Base-by-base conservation (phyloP, 2,329 filamentous ascomycete genomes). In the Phyllosticta citrichinensis region DNA sequence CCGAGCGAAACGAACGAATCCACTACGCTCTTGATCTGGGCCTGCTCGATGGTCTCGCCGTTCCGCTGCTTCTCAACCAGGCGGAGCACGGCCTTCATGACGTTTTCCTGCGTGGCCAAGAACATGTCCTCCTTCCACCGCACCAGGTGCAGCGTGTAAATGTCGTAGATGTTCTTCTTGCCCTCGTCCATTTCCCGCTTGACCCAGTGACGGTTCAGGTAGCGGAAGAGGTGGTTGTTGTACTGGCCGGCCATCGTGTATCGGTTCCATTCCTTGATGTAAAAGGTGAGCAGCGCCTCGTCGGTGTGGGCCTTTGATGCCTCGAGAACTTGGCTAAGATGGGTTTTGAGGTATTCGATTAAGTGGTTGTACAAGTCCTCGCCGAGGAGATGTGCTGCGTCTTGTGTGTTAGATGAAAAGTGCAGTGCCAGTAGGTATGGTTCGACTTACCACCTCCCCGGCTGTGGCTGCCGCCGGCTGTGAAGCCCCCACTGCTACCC, bases 141-240 rank as follows among this genome's bases (percentile, higher is more conserved):
- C 20, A 97, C 94, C 51, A 99, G 80, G 69, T 99, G 94, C 40
- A 99, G 79, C 0, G 94, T 99, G 75, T 99, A 99, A 55, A 99
- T 94, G 73, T 99, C 94, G 74, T 95, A 97, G 8, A 97, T 89
- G 69, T 93, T 89, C 79, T 97, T 97, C 78, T 99, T 97, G 35
- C 94, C 94, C 74, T 99, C 94, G 65, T 99, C 94, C 77, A 99
- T 96, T 77, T 99, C 94, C 30, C 94, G 83, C 81, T 97, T 99
- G 1, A 99, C 94, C 94, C 95, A 99, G 76, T 99, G 94, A 30
- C 94, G 85, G 71, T 99, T 99, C 25, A 99, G 84, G 71, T 99
- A 99, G 59, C 88, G 82, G 80, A 99, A 99, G 8, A 99, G 79
- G 72, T 99, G 93, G 75, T 99, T 95, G 73, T 97, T 94, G 77